These are phyloP conservation scores for Fistulifera solaris DNA, from an alignment of 108 stramenopile genomes.

Conservation along the genomic window DNA sequence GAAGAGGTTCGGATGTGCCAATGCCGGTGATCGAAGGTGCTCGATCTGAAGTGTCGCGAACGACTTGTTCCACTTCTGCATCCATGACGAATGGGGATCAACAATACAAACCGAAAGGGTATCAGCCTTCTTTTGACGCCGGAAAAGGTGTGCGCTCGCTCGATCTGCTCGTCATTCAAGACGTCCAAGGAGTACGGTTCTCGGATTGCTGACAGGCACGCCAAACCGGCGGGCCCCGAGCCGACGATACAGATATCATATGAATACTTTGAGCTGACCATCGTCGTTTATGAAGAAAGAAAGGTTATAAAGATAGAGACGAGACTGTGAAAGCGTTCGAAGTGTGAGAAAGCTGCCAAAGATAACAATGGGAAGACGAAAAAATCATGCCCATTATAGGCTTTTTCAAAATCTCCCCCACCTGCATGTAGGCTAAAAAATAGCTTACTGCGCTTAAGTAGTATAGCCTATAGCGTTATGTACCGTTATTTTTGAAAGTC, in stretches of 20 bases:
- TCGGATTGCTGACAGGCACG: conserved; percentile 39
- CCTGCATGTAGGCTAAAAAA: no score
- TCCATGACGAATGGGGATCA: conserved; percentile 41
- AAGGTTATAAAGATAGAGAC: no score
- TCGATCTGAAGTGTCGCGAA: conserved; percentile 43
- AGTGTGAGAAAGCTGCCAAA: no score
- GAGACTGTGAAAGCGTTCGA: no score
- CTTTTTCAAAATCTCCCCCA: no score
- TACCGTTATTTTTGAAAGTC: no score
- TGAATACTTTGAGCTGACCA: no score
- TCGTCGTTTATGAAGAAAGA: neutral
- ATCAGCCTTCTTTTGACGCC: neutral
- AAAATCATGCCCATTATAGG: no score
- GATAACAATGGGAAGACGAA: no score
- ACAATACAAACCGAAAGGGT: conserved; percentile 32
- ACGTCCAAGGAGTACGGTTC: conserved; percentile 41
- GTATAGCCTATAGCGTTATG: no score
- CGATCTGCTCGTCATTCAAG: conserved; percentile 20
- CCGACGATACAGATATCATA: conserved; percentile 63
- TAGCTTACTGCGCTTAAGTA: no score
- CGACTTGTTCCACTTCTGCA: conserved; percentile 36
- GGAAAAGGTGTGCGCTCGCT: conserved; percentile 4
- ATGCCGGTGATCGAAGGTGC: conserved; percentile 49
- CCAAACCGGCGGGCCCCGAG: conserved; percentile 52
- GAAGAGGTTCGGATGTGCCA: conserved; percentile 63